Conservation (phyloP, 768 basidiomycete genomes). For the Calocera cornea region DNA sequence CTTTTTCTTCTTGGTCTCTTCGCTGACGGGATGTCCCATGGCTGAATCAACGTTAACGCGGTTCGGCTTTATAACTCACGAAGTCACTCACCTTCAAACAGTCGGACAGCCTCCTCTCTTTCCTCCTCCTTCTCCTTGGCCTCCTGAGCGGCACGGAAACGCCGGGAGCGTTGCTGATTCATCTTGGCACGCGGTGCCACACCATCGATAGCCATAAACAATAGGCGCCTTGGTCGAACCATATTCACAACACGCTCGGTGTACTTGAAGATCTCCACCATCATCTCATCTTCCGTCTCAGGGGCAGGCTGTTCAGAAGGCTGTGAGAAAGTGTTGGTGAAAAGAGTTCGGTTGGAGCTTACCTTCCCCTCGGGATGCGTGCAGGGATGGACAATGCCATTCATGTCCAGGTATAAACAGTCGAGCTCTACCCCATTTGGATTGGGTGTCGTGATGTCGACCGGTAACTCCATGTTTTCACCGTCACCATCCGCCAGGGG, state of each 20-base stretch:
- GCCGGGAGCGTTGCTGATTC: slow-evolving; percentile 97
- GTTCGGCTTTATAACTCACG: not conserved
- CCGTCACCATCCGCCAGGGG: slow-evolving; percentile 51
- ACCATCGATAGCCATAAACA: slow-evolving; percentile 99
- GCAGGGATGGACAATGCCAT: slow-evolving; percentile 98
- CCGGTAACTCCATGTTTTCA: slow-evolving; percentile 47
- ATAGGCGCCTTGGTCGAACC: slow-evolving; percentile 82
- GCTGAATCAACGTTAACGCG: slow-evolving; percentile 31
- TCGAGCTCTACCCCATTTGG: slow-evolving; percentile 96
- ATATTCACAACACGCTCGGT: slow-evolving; percentile 96
- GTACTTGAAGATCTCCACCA: slow-evolving; percentile 92
- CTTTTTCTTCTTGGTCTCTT: slow-evolving; percentile 71
- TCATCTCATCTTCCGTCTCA: slow-evolving; percentile 98
- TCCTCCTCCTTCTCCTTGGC: slow-evolving; percentile 89
- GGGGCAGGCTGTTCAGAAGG: slow-evolving; percentile 60
- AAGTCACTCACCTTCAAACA: slow-evolving; percentile 62
- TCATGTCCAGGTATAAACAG: slow-evolving; percentile 97
- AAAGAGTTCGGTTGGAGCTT: not conserved
- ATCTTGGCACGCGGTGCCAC: slow-evolving; percentile 98
- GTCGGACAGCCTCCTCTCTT: slow-evolving; percentile 59
- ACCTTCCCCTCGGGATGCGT: slow-evolving; percentile 97
- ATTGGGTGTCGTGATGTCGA: slow-evolving; percentile 68
- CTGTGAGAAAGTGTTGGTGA: not conserved
- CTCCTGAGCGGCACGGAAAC: slow-evolving; percentile 90
- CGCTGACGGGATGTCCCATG: slow-evolving; percentile 73